Percentiles rank a stretch among this genome's conserved stretches.
phyloP scores from a whole-genome alignment of 768 basidiomycete genomes.

The Obba rivulosa region DNA sequence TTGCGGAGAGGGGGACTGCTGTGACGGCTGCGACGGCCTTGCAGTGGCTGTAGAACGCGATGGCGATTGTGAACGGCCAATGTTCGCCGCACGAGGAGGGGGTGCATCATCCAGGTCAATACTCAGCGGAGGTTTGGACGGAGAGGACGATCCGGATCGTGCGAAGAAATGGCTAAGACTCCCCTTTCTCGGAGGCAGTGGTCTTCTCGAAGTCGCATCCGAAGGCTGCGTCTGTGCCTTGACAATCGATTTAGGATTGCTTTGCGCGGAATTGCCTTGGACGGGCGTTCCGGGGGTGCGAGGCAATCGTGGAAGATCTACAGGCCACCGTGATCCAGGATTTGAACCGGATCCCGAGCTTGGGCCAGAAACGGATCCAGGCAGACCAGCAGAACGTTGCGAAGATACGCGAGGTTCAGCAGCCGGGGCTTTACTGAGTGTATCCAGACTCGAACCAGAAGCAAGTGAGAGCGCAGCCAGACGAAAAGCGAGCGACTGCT shows the following conservation, averaged over 20 bases:
- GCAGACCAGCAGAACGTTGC: constrained; percentile 7
- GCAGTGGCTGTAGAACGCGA: background rate
- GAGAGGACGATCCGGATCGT: constrained; percentile 4
- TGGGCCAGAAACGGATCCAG: constrained; percentile 2
- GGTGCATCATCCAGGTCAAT: constrained; percentile 40
- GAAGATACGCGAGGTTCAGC: constrained; percentile 12
- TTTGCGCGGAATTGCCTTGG: background rate
- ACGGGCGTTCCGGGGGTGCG: constrained; percentile 10
- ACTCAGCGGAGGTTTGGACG: constrained; percentile 9
- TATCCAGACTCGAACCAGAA: constrained; percentile 3
- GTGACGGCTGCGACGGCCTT: constrained; percentile 4
- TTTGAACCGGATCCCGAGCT: background rate
- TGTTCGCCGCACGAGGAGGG: constrained; percentile 19
- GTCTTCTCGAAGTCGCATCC: background rate
- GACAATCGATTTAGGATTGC: background rate
- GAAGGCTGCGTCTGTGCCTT: background rate
- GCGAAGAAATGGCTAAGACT: background rate
- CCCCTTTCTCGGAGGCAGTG: background rate
- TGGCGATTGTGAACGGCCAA: background rate
- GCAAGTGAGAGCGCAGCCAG: background rate
- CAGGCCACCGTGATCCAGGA: constrained; percentile 14
- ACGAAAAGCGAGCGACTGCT: background rate
- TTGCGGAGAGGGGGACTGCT: constrained; percentile 2
- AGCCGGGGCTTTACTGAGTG: constrained; percentile 8
- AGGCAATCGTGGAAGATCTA: constrained; percentile 19